A percentile compares a stretch with the other conserved stretches of the same genome.
Evolutionary conservation across 148 eudicot genomes (phyloP).

Genomic region (Rhododendron williamsianum): DNA sequence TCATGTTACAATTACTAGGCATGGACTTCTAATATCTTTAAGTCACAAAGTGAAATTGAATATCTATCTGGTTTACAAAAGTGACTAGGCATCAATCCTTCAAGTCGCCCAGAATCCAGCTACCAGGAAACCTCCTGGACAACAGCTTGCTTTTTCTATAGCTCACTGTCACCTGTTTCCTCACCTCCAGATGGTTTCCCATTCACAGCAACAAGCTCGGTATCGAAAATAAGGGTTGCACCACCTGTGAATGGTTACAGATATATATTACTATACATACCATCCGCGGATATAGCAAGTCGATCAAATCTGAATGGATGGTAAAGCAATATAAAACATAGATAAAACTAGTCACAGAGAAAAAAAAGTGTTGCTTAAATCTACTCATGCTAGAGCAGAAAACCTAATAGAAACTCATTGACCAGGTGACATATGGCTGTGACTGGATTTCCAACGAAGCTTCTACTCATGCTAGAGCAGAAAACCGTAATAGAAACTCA

Average conservation of each 20-base stretch:
- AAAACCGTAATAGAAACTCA: too few relatives aligned
- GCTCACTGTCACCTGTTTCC: conserved; percentile 39
- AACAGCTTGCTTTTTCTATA: conserved; percentile 23
- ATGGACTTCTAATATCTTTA: not conserved
- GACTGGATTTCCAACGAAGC: too few relatives aligned
- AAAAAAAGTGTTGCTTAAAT: too few relatives aligned
- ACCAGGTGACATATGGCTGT: too few relatives aligned
- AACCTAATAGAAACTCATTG: too few relatives aligned
- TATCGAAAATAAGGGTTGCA: conserved; percentile 85
- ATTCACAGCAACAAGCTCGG: conserved; percentile 82
- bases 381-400: too few relatives aligned
- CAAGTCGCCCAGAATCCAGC: not conserved
- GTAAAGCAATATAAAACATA: not conserved
- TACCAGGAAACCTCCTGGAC: not conserved
- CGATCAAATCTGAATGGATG: not conserved
- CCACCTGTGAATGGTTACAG: conserved; percentile 39
- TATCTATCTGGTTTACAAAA: not conserved
- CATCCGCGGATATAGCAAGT: too few relatives aligned
- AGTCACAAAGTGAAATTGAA: not conserved
- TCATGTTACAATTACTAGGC: not conserved
- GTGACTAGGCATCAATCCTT: not conserved
- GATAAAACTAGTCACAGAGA: too few relatives aligned
- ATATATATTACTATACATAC: too few relatives aligned
- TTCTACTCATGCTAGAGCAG: too few relatives aligned
- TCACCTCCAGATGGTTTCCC: conserved; percentile 36